phyloP scores from a whole-genome alignment of 331 rosid genomes.

The Prunus yedoensis region DNA sequence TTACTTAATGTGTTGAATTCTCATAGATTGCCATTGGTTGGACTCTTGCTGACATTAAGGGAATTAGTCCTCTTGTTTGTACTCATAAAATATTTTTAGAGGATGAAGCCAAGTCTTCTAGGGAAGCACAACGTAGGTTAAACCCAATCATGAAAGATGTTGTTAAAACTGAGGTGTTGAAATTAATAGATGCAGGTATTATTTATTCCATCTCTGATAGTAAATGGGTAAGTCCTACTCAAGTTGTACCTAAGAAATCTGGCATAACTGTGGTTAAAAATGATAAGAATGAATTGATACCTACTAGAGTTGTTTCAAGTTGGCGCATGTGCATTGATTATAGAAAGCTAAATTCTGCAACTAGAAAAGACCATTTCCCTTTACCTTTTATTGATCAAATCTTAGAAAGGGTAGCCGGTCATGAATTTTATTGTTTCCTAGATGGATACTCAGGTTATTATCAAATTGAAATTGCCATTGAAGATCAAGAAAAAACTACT shows the following conservation, averaged over 20 bases:
- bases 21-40: neutral
- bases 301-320: neutral
- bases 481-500: too few relatives aligned
- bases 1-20: too few relatives aligned
- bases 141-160: too few relatives aligned
- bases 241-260: neutral
- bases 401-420: neutral
- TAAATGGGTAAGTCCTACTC: neutral
- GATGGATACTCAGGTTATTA: neutral
- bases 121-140: neutral
- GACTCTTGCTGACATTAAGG: neutral
- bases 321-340: neutral
- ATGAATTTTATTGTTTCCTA: neutral
- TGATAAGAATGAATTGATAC: neutral
- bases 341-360: neutral
- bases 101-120: neutral
- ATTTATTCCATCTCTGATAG: neutral
- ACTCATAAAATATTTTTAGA: neutral
- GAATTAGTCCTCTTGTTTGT: neutral
- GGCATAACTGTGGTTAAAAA: neutral
- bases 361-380: neutral
- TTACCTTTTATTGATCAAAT: neutral
- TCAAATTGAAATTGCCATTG: too few relatives aligned
- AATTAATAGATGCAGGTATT: too few relatives aligned
- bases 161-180: too few relatives aligned